phyloP scores from a whole-genome alignment of 1,284 basidiomycete genomes.

The Trametes pubescens region DNA sequence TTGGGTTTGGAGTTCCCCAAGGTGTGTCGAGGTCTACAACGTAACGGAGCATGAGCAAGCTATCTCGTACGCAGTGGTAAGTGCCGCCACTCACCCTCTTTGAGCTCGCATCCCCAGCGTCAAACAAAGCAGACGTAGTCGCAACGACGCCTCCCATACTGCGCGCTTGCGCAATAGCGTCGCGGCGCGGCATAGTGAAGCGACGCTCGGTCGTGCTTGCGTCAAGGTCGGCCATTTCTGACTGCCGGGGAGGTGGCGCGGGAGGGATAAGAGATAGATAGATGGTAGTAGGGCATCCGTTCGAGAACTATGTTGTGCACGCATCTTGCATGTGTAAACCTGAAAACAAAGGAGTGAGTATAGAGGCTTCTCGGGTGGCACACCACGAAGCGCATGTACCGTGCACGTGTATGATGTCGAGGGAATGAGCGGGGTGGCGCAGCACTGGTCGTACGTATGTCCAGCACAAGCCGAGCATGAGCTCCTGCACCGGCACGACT shows the following conservation, averaged over 20 bases:
- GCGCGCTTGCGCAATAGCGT: neutral
- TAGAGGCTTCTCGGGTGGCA: neutral
- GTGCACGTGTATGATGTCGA: too few relatives aligned
- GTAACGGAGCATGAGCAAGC: neutral
- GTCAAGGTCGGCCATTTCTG: neutral
- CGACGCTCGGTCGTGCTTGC: neutral
- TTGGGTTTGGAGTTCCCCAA: neutral
- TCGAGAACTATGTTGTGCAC: neutral
- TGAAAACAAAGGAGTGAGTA: neutral
- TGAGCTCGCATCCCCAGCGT: neutral
- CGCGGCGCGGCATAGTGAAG: neutral
- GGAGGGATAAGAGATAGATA: neutral
- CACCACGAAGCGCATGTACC: too few relatives aligned
- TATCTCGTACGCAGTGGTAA: neutral
- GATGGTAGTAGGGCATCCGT: neutral
- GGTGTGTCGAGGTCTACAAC: neutral
- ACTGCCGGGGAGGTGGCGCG: neutral
- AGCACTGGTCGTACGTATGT: too few relatives aligned
- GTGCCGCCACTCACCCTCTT: neutral
- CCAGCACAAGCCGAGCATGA: too few relatives aligned
- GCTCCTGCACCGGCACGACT: too few relatives aligned
- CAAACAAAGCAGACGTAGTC: neutral
- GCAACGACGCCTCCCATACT: neutral
- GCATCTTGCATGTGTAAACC: neutral
- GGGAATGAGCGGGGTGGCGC: too few relatives aligned